phyloP scores from a whole-genome alignment of 2,329 filamentous ascomycete genomes.

The Talaromyces sp. region DNA sequence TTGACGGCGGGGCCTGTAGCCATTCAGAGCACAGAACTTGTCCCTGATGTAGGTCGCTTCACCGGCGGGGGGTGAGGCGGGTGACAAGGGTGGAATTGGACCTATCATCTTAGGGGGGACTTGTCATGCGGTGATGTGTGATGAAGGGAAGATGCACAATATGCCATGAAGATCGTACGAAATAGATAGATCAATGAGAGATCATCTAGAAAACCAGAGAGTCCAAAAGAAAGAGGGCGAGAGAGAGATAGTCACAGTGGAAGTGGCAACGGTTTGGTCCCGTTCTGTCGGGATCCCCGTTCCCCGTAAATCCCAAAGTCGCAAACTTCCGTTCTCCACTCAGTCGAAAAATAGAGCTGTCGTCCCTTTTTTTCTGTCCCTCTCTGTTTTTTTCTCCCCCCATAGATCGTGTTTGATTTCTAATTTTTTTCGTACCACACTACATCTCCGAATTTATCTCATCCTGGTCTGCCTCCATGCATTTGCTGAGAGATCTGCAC shows the following conservation, averaged over 20 bases:
- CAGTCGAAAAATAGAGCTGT: constrained; percentile 16
- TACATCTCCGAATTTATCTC: no score
- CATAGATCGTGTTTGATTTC: background rate
- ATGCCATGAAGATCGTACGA: no score
- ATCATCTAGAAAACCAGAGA: background rate
- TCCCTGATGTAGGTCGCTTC: constrained; percentile 16
- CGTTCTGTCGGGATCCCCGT: constrained; percentile 22
- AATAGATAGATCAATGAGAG: background rate
- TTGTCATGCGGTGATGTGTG: no score
- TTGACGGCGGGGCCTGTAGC: constrained; percentile 16
- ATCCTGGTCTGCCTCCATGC: background rate
- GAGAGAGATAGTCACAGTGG: background rate
- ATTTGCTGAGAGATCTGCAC: background rate
- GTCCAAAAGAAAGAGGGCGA: background rate
- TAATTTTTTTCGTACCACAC: background rate
- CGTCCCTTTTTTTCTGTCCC: constrained; percentile 3
- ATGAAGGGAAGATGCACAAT: no score
- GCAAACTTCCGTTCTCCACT: constrained; percentile 18
- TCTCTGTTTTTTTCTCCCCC: constrained; percentile 1
- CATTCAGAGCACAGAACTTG: constrained; percentile 13
- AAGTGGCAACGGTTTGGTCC: constrained; percentile 14
- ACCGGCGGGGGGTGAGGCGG: constrained; percentile 11
- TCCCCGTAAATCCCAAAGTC: constrained; percentile 3
- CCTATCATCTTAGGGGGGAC: constrained; percentile 19
- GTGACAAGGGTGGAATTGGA: constrained; percentile 12